Conservation (phyloP, 257 asterid species). For the Forsythia suspensa region DNA sequence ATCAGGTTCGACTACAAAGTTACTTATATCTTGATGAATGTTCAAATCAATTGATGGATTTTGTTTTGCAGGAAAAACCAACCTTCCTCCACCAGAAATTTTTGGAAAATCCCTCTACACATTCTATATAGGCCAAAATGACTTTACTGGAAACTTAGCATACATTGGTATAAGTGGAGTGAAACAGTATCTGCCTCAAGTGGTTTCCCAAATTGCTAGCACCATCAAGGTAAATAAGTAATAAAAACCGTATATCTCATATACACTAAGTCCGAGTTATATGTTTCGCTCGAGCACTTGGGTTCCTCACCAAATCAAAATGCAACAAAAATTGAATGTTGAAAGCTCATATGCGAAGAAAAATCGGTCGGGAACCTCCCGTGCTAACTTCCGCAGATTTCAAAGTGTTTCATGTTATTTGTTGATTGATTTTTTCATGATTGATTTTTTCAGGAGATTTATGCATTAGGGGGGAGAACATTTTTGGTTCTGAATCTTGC, state of each 20-base stretch:
- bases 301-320: background rate
- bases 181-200: slow-evolving; percentile 40
- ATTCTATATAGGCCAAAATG: slow-evolving; percentile 72
- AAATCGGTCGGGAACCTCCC: background rate
- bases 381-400: background rate
- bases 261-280: background rate
- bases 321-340: background rate
- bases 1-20: too few species aligned
- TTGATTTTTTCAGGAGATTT: slow-evolving; percentile 43
- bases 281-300: background rate
- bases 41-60: background rate
- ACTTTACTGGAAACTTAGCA: slow-evolving; percentile 48
- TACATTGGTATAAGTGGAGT: slow-evolving; percentile 46
- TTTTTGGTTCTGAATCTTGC: slow-evolving; percentile 60
- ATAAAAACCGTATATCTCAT: background rate
- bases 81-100: slow-evolving; percentile 57
- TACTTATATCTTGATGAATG: background rate
- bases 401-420: background rate
- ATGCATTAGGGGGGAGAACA: slow-evolving; percentile 56
- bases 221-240: slow-evolving; percentile 48
- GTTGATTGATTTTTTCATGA: slow-evolving; percentile 15
- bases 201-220: slow-evolving; percentile 40
- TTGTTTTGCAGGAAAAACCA: slow-evolving; percentile 30
- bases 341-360: background rate
- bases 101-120: slow-evolving; percentile 62